Base-by-base conservation (phyloP, 768 basidiomycete species). In the Trametes villosa region DNA sequence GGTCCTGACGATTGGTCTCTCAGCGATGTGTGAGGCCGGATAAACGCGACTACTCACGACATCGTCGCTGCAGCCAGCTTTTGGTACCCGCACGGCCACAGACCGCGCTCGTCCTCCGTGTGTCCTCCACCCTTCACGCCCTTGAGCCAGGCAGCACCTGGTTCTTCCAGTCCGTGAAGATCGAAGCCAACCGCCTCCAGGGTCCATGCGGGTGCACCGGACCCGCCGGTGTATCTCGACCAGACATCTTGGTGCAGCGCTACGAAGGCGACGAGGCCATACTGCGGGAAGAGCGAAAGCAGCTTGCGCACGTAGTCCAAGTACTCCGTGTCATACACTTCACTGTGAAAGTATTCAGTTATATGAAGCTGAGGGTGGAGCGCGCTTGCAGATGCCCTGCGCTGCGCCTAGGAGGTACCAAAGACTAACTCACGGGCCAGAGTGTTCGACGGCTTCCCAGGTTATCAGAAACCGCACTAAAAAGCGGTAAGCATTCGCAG, bases 181-280 rank as follows among this genome's bases (percentile, higher is more conserved):
- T 96, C 91, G 63, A 98, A 94, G 0, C 96, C 97, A 8, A 87
- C 89, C 11, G 83, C 74, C 60, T 93, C 88, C 1, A 98, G 78
- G 1, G 95, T 97, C 96, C 97, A 99, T 4, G 92, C 94, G 1
- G 97, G 97, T 0, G 96, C 96, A 1, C 97, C 96, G 1, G 94
- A 96, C 44, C 96, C 96, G 9, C 96, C 96, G 3, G 87, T 86
- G 67, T 95, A 96, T 4, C 96, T 86, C 0, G 94, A 96, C 92
- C 94, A 98, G 31, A 98, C 94, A 71, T 98, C 94, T 72, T 96
- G 96, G 71, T 98, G 96, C 57, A 96, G 71, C 11, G 86, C 86
- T 18, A 96, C 82, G 66, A 92, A 92, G 3, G 89, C 88, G 3
- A 80, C 77, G 31, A 94, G 71, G 15, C 89, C 88, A 62, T 89